These are phyloP conservation scores for Basidiobolus meristosporus DNA, from an alignment of 371 early-diverging fungal species.

Conservation along the genomic window DNA sequence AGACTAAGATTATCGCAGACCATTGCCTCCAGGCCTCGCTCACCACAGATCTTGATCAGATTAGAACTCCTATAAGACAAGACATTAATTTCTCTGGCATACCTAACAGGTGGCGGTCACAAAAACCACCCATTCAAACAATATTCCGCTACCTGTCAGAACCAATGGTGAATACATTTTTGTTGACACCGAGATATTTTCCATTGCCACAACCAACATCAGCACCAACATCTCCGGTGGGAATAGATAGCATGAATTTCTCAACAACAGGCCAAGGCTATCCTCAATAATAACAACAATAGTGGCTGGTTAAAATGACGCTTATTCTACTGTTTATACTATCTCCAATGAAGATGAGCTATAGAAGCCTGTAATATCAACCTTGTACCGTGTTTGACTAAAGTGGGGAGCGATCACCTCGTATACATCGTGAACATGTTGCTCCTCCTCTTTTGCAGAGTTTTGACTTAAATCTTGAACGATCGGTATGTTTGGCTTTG, in stretches of 20 bases:
- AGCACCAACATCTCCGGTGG: slow-evolving; percentile 57
- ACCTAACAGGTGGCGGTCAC: not conserved
- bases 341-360: too few species aligned
- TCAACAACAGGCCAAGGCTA: slow-evolving; percentile 95
- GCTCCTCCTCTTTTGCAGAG: slow-evolving; percentile 36
- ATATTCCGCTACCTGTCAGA: slow-evolving; percentile 48
- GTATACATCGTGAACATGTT: slow-evolving; percentile 81
- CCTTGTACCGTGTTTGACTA: slow-evolving; percentile 86
- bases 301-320: not conserved
- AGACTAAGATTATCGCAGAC: slow-evolving; percentile 65
- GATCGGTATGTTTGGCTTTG: too few species aligned
- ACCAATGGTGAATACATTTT: slow-evolving; percentile 50
- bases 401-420: slow-evolving; percentile 86
- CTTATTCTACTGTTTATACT: not conserved
- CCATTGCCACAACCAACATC: slow-evolving; percentile 98
- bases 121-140: not conserved
- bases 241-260: slow-evolving; percentile 37
- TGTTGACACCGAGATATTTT: slow-evolving; percentile 82
- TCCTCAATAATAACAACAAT: not conserved
- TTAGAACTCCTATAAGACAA: slow-evolving; percentile 34
- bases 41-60: slow-evolving; percentile 50
- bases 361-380: slow-evolving; percentile 5
- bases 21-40: slow-evolving; percentile 67
- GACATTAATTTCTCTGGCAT: slow-evolving; percentile 1
- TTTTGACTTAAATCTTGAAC: slow-evolving; percentile 2